Percentiles rank a stretch among this genome's conserved stretches.
Conservation (phyloP, 176 grass and related monocot species). For the Aegilops speltoides region DNA sequence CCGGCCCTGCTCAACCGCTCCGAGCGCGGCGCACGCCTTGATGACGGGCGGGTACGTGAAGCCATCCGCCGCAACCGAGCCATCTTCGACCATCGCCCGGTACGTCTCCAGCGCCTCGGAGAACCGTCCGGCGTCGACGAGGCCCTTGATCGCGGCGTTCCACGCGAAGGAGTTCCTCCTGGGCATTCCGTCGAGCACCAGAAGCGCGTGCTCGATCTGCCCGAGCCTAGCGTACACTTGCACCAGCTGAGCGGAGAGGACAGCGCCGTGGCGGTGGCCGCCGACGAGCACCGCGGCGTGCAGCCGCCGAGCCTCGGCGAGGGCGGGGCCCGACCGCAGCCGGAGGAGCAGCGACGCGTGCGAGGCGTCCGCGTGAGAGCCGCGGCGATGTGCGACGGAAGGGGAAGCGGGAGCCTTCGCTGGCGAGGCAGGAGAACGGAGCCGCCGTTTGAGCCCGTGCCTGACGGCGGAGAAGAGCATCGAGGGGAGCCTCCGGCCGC, state of each 20-base stretch:
- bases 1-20: constrained; percentile 41
- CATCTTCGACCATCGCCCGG: constrained; percentile 17
- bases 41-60: constrained; percentile 61
- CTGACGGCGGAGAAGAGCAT: constrained; percentile 20
- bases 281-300: constrained; percentile 40
- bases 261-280: constrained; percentile 23
- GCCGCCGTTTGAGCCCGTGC: neutral
- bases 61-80: neutral
- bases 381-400: neutral
- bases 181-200: constrained; percentile 42
- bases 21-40: constrained; percentile 45
- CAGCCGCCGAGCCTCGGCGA: neutral
- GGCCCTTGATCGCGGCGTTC: constrained; percentile 51
- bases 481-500: neutral
- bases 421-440: neutral
- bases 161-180: constrained; percentile 59
- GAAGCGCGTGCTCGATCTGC: constrained; percentile 17
- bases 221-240: constrained; percentile 24
- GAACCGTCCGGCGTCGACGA: constrained; percentile 31
- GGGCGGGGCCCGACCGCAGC: constrained; percentile 21
- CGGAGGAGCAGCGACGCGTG: constrained; percentile 45
- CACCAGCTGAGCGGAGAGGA: constrained; percentile 51
- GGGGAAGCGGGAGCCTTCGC: neutral
- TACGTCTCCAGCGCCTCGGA: constrained; percentile 37
- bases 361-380: neutral